Percentiles rank a stretch among this genome's conserved stretches.
These are phyloP conservation scores for Xylaria bambusicola DNA, from an alignment of 495 filamentous ascomycete species.

Conservation along the genomic window DNA sequence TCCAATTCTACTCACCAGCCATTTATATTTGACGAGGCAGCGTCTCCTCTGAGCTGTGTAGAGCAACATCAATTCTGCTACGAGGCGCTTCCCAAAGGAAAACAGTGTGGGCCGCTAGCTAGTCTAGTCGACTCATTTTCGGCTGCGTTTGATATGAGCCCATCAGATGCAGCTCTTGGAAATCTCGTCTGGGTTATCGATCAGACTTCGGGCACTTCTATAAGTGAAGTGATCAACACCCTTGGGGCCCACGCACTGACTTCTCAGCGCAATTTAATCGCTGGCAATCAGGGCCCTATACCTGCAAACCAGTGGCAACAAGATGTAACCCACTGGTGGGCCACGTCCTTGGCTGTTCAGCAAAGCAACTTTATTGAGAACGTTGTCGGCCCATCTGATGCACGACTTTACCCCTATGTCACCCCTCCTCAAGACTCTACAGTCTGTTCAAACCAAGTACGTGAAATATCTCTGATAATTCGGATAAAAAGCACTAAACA, in stretches of 20 bases:
- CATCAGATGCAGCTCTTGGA: no score
- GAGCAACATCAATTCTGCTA: no score
- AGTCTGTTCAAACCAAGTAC: no score
- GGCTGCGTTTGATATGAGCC: no score
- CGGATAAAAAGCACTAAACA: background rate
- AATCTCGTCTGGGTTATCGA: no score
- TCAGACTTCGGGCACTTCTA: background rate
- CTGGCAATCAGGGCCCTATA: slow-evolving; percentile 1
- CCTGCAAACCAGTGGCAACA: slow-evolving; percentile 17
- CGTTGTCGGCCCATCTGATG: background rate
- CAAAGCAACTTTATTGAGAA: slow-evolving; percentile 9
- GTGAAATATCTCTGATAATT: no score
- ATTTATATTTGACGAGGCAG: background rate
- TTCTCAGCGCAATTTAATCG: background rate
- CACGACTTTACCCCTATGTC: slow-evolving; percentile 19
- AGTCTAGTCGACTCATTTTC: no score
- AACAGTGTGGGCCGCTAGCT: no score
- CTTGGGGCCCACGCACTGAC: no score
- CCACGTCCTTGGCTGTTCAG: background rate
- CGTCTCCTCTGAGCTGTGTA: background rate
- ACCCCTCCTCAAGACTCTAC: no score
- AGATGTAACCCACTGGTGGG: slow-evolving; percentile 13
- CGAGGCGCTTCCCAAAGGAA: no score
- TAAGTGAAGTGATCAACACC: background rate
- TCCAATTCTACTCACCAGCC: background rate